Evolutionary conservation across 2,329 filamentous ascomycete species (phyloP).

Genomic region (Talaromyces sp.): DNA sequence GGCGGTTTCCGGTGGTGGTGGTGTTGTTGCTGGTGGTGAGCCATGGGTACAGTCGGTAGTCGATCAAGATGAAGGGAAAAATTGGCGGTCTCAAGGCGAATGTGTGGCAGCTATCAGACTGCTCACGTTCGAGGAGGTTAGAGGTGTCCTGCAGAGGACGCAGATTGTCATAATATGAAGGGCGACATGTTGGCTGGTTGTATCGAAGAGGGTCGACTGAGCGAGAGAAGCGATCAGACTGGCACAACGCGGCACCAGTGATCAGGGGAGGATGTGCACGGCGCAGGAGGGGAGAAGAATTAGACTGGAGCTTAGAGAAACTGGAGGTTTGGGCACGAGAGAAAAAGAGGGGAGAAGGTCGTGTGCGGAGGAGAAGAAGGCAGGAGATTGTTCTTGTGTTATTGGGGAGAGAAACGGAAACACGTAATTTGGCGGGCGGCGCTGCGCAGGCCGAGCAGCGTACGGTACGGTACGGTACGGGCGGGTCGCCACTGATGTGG

Average conservation of each 20-base stretch:
- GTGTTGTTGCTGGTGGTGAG: conserved; percentile 10
- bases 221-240: neutral
- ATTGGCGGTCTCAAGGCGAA: neutral
- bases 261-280: neutral
- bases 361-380: neutral
- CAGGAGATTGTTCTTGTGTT: neutral
- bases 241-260: conserved; percentile 1
- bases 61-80: neutral
- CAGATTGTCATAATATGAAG: conserved; percentile 14
- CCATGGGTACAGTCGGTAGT: conserved; percentile 4
- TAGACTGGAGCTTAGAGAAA: neutral
- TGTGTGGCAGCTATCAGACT: neutral
- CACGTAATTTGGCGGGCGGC: neutral
- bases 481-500: conserved; percentile 1
- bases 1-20: conserved; percentile 13
- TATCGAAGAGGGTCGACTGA: neutral
- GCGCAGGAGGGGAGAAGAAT: neutral
- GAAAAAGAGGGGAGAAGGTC: neutral
- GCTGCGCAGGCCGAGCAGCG: neutral
- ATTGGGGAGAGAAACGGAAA: neutral
- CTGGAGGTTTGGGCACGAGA: neutral
- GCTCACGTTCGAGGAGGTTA: neutral
- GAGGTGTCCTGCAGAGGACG: conserved; percentile 13
- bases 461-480: neutral
- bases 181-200: conserved; percentile 12